Conservation (phyloP, 768 basidiomycete genomes). For the Tulasnella sp. region DNA sequence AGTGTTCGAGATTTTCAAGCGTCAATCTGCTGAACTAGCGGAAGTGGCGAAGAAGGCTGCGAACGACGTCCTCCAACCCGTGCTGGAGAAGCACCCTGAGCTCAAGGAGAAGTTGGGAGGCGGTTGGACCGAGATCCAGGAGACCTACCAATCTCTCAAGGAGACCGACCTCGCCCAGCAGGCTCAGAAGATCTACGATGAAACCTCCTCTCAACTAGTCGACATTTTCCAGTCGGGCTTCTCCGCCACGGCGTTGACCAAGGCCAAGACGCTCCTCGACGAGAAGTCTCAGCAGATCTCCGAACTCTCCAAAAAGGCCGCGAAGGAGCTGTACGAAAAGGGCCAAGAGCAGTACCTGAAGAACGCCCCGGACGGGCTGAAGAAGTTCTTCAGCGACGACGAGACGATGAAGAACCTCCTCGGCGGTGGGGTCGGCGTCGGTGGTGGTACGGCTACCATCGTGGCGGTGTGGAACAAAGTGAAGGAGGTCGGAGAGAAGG, state of each 20-base stretch:
- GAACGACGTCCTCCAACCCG: slow-evolving; percentile 34
- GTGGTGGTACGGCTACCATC: slow-evolving; percentile 8
- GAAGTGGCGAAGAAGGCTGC: slow-evolving; percentile 39
- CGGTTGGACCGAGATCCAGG: slow-evolving; percentile 37
- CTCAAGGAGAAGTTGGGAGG: slow-evolving; percentile 38
- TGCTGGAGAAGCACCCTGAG: slow-evolving; percentile 38
- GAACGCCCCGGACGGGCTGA: slow-evolving; percentile 36
- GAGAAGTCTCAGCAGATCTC: slow-evolving; percentile 36
- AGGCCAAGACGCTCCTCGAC: slow-evolving; percentile 36
- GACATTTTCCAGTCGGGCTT: slow-evolving; percentile 38
- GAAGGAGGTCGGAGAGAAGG: slow-evolving; percentile 34
- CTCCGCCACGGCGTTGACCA: slow-evolving; percentile 34
- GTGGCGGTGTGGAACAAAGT: slow-evolving; percentile 37
- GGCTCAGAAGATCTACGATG: slow-evolving; percentile 39
- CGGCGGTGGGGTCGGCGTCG: slow-evolving; percentile 10
- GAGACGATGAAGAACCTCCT: slow-evolving; percentile 34
- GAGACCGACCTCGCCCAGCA: slow-evolving; percentile 34
- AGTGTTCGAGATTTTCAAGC: slow-evolving; percentile 36
- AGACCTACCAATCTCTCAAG: slow-evolving; percentile 33
- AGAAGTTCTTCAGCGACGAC: slow-evolving; percentile 36
- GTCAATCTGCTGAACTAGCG: slow-evolving; percentile 36
- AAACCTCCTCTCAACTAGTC: slow-evolving; percentile 31
- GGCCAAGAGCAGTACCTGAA: slow-evolving; percentile 36
- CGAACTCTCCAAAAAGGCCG: slow-evolving; percentile 34
- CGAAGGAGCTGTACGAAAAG: slow-evolving; percentile 36